These are phyloP conservation scores for Pleoardoris graminearum DNA, from an alignment of 2,329 filamentous ascomycete species.

Conservation along the genomic window DNA sequence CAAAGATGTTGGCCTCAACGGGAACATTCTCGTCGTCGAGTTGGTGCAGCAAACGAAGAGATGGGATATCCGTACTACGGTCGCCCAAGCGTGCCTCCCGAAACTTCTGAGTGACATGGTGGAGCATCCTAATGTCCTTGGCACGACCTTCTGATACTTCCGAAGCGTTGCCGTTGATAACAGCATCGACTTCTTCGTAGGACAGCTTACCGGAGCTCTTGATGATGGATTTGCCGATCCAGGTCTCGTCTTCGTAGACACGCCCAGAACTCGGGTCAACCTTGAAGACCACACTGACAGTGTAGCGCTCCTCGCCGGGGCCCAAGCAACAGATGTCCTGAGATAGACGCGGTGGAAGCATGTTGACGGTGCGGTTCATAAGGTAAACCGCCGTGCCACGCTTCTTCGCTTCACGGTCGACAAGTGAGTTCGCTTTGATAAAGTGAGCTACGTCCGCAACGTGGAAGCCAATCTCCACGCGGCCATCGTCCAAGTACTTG, in stretches of 20 bases:
- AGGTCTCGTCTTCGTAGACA: constrained; percentile 82
- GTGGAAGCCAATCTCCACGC: constrained; percentile 92
- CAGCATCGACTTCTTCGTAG: constrained; percentile 82
- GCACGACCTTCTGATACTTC: constrained; percentile 67
- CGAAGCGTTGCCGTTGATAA: constrained; percentile 70
- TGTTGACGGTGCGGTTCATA: constrained; percentile 82
- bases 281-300: constrained; percentile 90
- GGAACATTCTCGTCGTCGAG: constrained; percentile 98
- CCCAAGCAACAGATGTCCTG: constrained; percentile 85
- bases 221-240: constrained; percentile 91
- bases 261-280: constrained; percentile 79
- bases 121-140: constrained; percentile 79
- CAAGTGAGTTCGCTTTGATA: constrained; percentile 91
- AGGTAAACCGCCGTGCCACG: constrained; percentile 94
- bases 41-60: constrained; percentile 87
- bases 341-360: constrained; percentile 85
- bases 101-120: constrained; percentile 84
- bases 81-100: constrained; percentile 83
- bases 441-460: constrained; percentile 96
- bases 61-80: constrained; percentile 76
- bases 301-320: constrained; percentile 85
- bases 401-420: constrained; percentile 97
- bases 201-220: constrained; percentile 87
- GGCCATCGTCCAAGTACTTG: constrained; percentile 79
- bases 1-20: constrained; percentile 94